These are phyloP conservation scores for Spizellomyces sp. DNA, from an alignment of 192 early-diverging fungal species.

Conservation along the genomic window DNA sequence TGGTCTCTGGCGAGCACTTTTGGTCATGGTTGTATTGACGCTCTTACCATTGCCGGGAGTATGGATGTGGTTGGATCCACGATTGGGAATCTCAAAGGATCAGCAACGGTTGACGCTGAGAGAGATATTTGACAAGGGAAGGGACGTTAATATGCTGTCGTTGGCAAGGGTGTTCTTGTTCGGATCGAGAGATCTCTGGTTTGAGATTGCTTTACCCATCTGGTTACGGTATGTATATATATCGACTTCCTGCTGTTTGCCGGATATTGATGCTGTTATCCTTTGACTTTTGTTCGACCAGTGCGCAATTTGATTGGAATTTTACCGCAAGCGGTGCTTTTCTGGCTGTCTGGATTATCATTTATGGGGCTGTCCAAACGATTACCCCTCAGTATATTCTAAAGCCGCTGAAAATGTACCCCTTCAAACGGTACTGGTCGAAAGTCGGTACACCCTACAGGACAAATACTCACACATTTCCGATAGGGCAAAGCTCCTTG, in stretches of 20 bases:
- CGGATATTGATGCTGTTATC: no score
- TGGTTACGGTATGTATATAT: constrained; percentile 19
- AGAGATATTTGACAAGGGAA: constrained; percentile 34
- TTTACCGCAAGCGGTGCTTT: constrained; percentile 38
- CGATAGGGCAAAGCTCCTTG: constrained; percentile 15
- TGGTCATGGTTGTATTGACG: constrained; percentile 35
- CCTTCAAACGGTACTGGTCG: constrained; percentile 15
- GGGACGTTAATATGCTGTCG: constrained; percentile 37
- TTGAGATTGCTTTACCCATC: constrained; percentile 44
- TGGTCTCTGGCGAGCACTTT: constrained; percentile 38
- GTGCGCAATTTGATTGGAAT: constrained; percentile 38
- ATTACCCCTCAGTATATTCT: constrained; percentile 40
- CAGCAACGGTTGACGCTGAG: constrained; percentile 19
- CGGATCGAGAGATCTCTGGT: constrained; percentile 48
- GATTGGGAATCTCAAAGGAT: constrained; percentile 27
- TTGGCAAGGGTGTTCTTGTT: constrained; percentile 53
- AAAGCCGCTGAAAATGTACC: constrained; percentile 25
- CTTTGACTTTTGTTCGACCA: no score
- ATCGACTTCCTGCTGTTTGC: no score
- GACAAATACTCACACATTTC: neutral
- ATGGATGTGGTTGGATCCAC: constrained; percentile 20
- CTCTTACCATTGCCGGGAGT: neutral
- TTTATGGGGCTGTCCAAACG: constrained; percentile 49
- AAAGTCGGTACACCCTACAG: neutral
- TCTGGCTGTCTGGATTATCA: constrained; percentile 49